Evolutionary conservation across 2,329 filamentous ascomycete species (phyloP), one percentile per base, ranked within the genome.

Genomic region (Zasmidium angulare): DNA sequence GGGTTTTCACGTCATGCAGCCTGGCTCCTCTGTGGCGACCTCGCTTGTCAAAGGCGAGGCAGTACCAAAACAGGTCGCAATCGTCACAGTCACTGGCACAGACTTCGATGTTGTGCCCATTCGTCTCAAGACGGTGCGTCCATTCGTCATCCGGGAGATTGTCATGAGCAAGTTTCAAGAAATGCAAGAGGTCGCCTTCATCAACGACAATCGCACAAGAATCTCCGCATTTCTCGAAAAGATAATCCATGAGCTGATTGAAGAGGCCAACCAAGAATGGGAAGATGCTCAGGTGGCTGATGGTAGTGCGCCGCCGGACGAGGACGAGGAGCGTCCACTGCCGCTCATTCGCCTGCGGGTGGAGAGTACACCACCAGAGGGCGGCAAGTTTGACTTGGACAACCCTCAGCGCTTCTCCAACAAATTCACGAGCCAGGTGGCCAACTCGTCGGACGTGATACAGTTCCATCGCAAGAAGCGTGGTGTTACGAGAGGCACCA

Each of bases 331-430:
- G 56, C 81, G 85, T 1, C 93, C 93, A 0, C 78, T 95, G 31
- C 95, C 95, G 0, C 82, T 99, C 0, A 88, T 99, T 43, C 86
- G 95, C 20, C 83, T 99, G 17, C 91, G 93, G 62, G 93, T 99
- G 0, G 95, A 99, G 70, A 95, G 91, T 65, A 89, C 90, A 0
- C 87, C 92, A 0, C 89, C 89, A 0, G 91, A 96, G 26, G 92
- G 91, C 2, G 90, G 91, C 14, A 85, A 86, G 36, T 99, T 91
- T 69, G 90, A 98, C 66, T 88, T 89, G 64, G 95, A 98, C 73
- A 99, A 99, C 62, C 93, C 95, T 0, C 95, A 98, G 72, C 87
- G 95, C 9, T 97, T 98, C 70, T 98, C 93, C 0, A 96, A 96
- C 72, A 85, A 92, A 2, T 99, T 98, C 67, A 83, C 89, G 1